Base-by-base conservation (phyloP, 352 stramenopile genomes). In the Pythium periplocum region DNA sequence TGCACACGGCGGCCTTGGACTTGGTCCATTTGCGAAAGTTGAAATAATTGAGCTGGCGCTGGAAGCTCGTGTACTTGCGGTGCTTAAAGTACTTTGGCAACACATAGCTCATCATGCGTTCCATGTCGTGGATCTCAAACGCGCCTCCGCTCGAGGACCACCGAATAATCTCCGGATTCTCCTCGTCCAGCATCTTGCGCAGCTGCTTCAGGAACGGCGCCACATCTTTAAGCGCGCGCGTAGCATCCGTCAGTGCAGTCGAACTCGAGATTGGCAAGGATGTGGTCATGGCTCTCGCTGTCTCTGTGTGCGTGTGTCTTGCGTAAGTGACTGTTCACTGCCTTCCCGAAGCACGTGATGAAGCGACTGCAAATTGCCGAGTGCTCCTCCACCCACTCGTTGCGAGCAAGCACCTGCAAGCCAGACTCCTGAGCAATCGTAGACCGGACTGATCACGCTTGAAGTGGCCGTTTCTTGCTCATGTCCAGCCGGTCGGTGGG, bases 11-110 rank as follows among this genome's bases (percentile, higher is more conserved):
- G 45, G 78, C 78, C 57, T 84, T 84, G 59, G 73, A 85, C 56
- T 88, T 88, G 60, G 78, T 89, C 78, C 78, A 89, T 48, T 92
- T 92, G 64, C 79, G 73, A 67, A 97, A 97, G 59, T 67, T 86
- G 62, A 97, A 97, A 64, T 97, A 97, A 70, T 95, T 96, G 49
- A 97, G 76, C 57, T 97, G 87, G 34, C 90, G 81, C 55, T 95
- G 84, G 53, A 97, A 91, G 45, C 84, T 96, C 49, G 90, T 93
- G 75, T 97, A 97, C 57, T 90, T 96, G 62, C 78, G 74, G 62
- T 97, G 90, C 58, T 96, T 97, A 68, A 97, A 97, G 70, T 97
- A 97, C 57, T 87, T 86, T 26, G 90, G 87, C 34, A 97, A 12
- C 38, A 42, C 38, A 12, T 50, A 12, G 32, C 65, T 30, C 60